Evolutionary conservation across 2,329 filamentous ascomycete genomes (phyloP), one percentile per base, ranked within the genome.

Genomic region (Clonostachys sp.): DNA sequence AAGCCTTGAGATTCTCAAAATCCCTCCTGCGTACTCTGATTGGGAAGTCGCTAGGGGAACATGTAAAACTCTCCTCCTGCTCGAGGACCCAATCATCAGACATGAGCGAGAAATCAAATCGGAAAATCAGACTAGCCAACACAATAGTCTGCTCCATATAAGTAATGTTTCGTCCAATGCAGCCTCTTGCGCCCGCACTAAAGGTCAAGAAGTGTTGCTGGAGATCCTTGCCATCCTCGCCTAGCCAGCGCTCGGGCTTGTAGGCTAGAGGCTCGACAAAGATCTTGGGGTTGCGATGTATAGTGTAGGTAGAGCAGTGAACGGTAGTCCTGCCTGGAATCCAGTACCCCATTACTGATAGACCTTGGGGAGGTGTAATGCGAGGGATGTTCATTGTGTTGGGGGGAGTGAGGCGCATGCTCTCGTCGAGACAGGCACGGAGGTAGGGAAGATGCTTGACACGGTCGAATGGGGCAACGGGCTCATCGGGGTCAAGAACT

Each of bases 381-480:
- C 45, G 62, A 47, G 43, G 62, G 42, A 54, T 53, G 34, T 44
- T 61, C 41, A 42, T 64, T 42, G 47, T 60, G 50, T 48, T 66
- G 50, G 48, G 64, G 50, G 51, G 59, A 6, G 49, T 50, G 18
- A 72, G 55, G 2, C 69, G 64, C 16, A 72, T 51, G 0, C 61
- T 63, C 49, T 80, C 78, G 50, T 80, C 74, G 13, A 79, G 58
- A 50, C 70, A 77, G 5, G 73, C 75, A 20, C 70, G 68, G 6
- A 80, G 71, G 55, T 77, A 80, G 0, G 75, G 74, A 1, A 78
- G 61, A 47, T 77, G 64, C 49, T 73, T 71, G 46, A 78, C 65
- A 45, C 74, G 75, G 35, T 75, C 72, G 50, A 75, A 78, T 0
- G 73, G 62, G 1, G 70, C 71, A 20, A 78, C 60, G 7, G 65